A percentile compares a stretch with the other conserved stretches of the same genome.
Conservation (phyloP, 2,329 filamentous ascomycete genomes). For the Paecilomyces sp. region DNA sequence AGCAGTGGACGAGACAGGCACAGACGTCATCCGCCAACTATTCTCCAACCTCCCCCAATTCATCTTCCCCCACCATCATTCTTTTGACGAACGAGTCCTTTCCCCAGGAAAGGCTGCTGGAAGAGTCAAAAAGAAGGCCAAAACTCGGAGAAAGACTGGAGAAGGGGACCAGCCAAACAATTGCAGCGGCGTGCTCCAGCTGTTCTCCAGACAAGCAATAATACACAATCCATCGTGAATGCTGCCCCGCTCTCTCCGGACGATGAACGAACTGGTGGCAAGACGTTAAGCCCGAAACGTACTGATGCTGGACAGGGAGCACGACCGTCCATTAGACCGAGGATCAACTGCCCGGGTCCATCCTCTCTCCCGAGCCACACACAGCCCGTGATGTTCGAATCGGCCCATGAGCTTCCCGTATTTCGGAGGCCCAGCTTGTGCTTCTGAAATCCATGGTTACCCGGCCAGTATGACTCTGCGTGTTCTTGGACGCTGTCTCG, state of each 20-base stretch:
- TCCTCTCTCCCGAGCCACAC: constrained; percentile 30
- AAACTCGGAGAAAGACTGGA: background rate
- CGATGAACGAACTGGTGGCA: background rate
- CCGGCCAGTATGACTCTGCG: constrained; percentile 1
- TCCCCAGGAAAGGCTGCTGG: background rate
- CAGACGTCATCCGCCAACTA: background rate
- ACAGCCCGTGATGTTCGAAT: background rate
- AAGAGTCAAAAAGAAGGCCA: background rate
- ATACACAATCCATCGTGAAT: background rate
- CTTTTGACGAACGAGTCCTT: background rate
- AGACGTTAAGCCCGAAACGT: background rate
- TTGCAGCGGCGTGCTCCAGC: background rate
- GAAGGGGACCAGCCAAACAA: background rate
- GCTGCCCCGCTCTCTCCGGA: background rate
- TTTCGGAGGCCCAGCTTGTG: constrained; percentile 21
- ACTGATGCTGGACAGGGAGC: background rate
- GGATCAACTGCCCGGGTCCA: constrained; percentile 25
- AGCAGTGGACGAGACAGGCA: too few relatives aligned
- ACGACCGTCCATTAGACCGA: constrained; percentile 29
- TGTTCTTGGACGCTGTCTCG: background rate
- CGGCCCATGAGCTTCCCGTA: constrained; percentile 16
- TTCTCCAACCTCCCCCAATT: background rate
- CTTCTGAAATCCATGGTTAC: constrained; percentile 3
- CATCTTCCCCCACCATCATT: background rate
- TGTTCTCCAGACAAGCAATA: background rate